phyloP scores from a whole-genome alignment of 495 filamentous ascomycete species.

The Penicillium bovifimosum region DNA sequence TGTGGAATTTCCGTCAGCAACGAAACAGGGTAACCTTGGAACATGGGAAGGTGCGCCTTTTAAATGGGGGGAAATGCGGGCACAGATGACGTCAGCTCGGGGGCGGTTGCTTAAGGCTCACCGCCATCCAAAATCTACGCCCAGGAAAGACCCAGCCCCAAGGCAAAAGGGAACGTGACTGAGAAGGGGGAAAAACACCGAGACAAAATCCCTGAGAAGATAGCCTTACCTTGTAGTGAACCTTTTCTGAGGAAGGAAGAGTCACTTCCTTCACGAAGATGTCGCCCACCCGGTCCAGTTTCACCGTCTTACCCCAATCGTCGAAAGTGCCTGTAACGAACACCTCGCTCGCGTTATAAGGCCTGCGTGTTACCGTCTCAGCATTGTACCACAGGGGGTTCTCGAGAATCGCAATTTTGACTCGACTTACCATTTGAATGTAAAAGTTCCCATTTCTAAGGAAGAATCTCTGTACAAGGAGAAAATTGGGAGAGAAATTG shows the following conservation, averaged over 20 bases:
- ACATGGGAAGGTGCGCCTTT: conserved; percentile 7
- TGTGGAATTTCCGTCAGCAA: conserved; percentile 11
- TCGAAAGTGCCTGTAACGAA: conserved; percentile 96
- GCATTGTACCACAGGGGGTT: conserved; percentile 20
- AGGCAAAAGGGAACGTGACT: background rate
- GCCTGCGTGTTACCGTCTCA: conserved; percentile 49
- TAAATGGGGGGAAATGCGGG: no score
- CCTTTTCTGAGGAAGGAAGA: conserved; percentile 60
- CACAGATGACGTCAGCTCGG: conserved; percentile 32
- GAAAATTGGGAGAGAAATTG: background rate
- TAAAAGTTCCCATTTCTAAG: conserved; percentile 36
- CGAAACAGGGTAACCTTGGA: background rate
- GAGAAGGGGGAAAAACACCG: conserved; percentile 3
- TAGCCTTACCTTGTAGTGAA: conserved; percentile 71
- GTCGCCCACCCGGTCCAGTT: conserved; percentile 67
- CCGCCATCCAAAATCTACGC: conserved; percentile 13
- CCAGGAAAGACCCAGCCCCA: background rate
- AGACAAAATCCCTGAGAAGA: background rate
- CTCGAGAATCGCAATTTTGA: background rate
- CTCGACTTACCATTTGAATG: conserved; percentile 40
- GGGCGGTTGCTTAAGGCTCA: conserved; percentile 11
- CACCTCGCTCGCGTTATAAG: conserved; percentile 73
- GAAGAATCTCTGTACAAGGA: background rate
- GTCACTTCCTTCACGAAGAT: conserved; percentile 72
- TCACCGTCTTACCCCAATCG: conserved; percentile 79